phyloP scores from a whole-genome alignment of 768 basidiomycete genomes.

The Suillus hirtellus region DNA sequence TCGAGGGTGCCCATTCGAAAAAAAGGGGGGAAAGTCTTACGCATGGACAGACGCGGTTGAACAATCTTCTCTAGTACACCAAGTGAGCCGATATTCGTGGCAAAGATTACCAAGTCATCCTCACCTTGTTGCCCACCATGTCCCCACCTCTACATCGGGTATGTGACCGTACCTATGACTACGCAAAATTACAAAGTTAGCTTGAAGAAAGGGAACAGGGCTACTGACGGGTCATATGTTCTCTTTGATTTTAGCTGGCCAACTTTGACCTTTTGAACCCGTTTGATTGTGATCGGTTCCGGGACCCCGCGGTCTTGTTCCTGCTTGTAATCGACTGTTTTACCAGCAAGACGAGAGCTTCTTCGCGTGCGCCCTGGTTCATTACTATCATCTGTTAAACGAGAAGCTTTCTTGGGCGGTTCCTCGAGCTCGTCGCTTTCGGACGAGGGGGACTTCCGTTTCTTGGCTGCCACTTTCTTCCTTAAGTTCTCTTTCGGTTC shows the following conservation, averaged over 20 bases:
- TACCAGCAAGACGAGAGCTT: constrained; percentile 66
- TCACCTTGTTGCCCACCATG: constrained; percentile 77
- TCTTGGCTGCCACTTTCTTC: constrained; percentile 35
- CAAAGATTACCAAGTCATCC: constrained; percentile 19
- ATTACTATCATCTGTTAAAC: constrained; percentile 29
- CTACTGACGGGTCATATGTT: constrained; percentile 34
- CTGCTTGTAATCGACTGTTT: constrained; percentile 52
- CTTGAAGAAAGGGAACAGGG: constrained; percentile 20
- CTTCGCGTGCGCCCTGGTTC: constrained; percentile 46
- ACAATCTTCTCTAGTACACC: constrained; percentile 50
- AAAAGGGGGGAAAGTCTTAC: constrained; percentile 45
- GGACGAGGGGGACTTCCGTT: constrained; percentile 39
- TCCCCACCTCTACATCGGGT: constrained; percentile 75
- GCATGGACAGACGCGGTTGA: constrained; percentile 82
- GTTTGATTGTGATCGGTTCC: constrained; percentile 40
- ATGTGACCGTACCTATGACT: constrained; percentile 83
- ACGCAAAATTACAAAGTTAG: constrained; percentile 7
- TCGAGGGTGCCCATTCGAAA: constrained; percentile 1
- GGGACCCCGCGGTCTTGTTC: constrained; percentile 40
- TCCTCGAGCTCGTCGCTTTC: constrained; percentile 21
- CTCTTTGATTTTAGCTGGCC: constrained; percentile 37
- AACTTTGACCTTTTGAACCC: constrained; percentile 34
- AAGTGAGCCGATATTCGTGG: constrained; percentile 2
- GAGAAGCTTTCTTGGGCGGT: constrained; percentile 32
- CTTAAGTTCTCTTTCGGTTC: constrained; percentile 47